Base-by-base conservation (phyloP, 2,329 filamentous ascomycete genomes). In the Penicillium sp. region DNA sequence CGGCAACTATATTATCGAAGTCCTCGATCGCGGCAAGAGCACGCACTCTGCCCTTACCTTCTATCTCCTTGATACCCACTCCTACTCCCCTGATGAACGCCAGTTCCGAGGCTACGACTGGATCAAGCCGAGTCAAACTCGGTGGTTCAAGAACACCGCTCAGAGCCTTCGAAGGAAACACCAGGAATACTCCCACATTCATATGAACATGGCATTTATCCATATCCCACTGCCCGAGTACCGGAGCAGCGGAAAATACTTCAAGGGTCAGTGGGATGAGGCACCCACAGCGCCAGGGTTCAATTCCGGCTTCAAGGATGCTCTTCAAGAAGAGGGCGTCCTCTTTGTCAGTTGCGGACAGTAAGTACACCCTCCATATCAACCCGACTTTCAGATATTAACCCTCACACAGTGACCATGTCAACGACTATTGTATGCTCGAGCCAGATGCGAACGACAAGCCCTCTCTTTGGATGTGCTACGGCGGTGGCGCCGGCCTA, bases 211-310 rank as follows among this genome's bases (percentile, higher is more conserved):
- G 69, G 89, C 93, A 0, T 98, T 98, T 66, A 95, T 98, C 55
- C 93, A 98, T 67, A 98, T 98, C 48, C 93, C 93, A 0, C 75
- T 98, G 3, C 91, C 93, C 0, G 93, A 98, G 68, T 96, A 96
- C 64, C 78, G 80, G 33, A 79, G 84, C 43, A 66, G 72, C 1
- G 75, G 80, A 2, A 81, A 86, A 29, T 75, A 74, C 2, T 74
- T 76, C 41, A 80, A 86, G 15, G 93, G 93, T 8, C 76, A 82
- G 24, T 93, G 85, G 83, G 83, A 81, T 46, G 93, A 98, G 68
- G 78, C 82, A 15, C 87, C 93, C 12, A 97, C 92, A 0, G 92
- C 93, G 0, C 93, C 93, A 0, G 78, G 77, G 0, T 95, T 87
- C 70, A 98, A 98, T 69, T 88, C 89, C 9, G 86, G 89, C n/a